Evolutionary conservation across 2,329 filamentous ascomycete species (phyloP), one percentile per base, ranked within the genome.

Genomic region (Neonectria ditissima): DNA sequence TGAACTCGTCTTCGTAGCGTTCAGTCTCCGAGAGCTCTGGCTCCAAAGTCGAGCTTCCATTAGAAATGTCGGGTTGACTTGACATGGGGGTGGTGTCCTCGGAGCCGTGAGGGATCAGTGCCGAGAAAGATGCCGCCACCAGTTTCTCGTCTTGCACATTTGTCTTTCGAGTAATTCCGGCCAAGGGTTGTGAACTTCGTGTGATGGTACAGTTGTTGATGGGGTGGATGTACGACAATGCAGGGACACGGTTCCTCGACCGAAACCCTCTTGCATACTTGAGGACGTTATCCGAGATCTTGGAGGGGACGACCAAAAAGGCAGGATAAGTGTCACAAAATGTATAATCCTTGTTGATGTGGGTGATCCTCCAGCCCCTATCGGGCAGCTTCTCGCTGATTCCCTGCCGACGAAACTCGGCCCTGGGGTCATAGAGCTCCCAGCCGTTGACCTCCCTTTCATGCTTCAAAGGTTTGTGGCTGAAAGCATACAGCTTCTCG

Each of bases 171-270:
- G 92, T 89, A 24, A 98, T 87, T 14, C 96, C 96, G 2, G 95
- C 92, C 61, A 95, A 84, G 0, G 96, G 96, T 76, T 99, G 96
- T 4, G 95, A 97, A 75, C 94, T 97, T 75, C 96, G 87, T 2
- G 95, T 97, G 68, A 99, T 97, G 24, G 94, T 96, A 78, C 96
- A 98, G 77, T 97, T 97, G 77, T 98, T 99, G 73, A 97, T 85
- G 0, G 93, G 93, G 78, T 99, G 96, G n/a, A 97, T 88, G 78
- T 99, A 99, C 22, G 94, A 94, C 41, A 99, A 82, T 4, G 90
- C 92, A 2, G 96, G 96, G 77, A 99, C 94, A 64, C 96, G 90
- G 67, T 91, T 89, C 63, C 94, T 89, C 1, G 96, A 98, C 55
- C 96, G 91, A 79, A 97, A 98, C 66, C 90, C 88, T 63, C 90